Evolutionary conservation across 148 eudicot genomes (phyloP), one percentile per base, ranked within the genome.

Genomic region (Cornus suecica): DNA sequence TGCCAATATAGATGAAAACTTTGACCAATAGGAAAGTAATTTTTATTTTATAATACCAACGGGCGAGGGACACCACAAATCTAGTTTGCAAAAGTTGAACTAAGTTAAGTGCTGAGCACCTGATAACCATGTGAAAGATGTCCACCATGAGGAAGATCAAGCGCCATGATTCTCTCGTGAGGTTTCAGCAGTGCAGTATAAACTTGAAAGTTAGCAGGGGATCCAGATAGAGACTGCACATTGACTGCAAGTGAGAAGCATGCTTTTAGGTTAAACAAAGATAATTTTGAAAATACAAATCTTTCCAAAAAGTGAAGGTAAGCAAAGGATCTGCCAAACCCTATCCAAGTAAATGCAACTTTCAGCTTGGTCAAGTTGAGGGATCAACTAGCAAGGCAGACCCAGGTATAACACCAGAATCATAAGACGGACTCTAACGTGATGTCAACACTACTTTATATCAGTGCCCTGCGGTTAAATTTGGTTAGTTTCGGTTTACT

Each of bases 91-190:
- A 24, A 16, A 45, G 22, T 45, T 64, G 31, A 75, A 23, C 16
- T 11, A 3, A 24, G 32, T 65, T 42, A 69, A 72, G 51, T 29
- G 72, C 45, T 58, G 73, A 56, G 61, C 58, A 94, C 98, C 98
- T 94, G 98, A 86, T 94, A 94, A 68, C 98, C 98, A 84, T 94
- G 97, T 52, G 98, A 94, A 81, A 94, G 94, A 80, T 94, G 97
- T 68, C 98, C 98, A 75, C 98, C 98, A 74, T 94, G 98, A 76
- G 97, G 97, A 83, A 94, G 97, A 90, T 94, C 98, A 78, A 94
- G 91, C 0, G 98, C 98, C 98, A 94, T 94, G 77, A 94, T 94
- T 80, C 98, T 94, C 68, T 94, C 98, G 81, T 94, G 98, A 84
- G 98, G 97, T 85, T 94, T 94, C 77, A 94, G 76, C 42, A 94